Percentiles rank a stretch among this genome's conserved stretches.
These are phyloP conservation scores for Suillus ampliporus DNA, from an alignment of 768 basidiomycete genomes.

Conservation along the genomic window DNA sequence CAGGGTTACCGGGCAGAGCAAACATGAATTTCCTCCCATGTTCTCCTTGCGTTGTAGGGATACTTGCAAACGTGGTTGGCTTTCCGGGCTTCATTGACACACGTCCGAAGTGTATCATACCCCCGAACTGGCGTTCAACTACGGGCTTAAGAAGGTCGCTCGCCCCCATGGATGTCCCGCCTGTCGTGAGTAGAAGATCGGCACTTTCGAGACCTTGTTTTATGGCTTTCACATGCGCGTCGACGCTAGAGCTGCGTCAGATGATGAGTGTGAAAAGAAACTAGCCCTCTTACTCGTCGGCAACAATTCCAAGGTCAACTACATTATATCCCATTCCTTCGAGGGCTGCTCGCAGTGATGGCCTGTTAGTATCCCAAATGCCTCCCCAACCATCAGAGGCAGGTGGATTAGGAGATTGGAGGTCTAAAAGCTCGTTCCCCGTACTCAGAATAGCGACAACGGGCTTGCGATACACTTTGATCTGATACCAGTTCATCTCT, in stretches of 20 bases:
- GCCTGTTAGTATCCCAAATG: constrained; percentile 87
- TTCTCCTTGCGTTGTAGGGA: constrained; percentile 49
- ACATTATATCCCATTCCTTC: constrained; percentile 78
- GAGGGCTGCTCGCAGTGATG: constrained; percentile 72
- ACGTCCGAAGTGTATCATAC: constrained; percentile 85
- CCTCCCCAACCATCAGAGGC: constrained; percentile 62
- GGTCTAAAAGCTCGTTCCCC: constrained; percentile 79
- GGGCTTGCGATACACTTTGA: constrained; percentile 72
- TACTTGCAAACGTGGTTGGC: constrained; percentile 88
- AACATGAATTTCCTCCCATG: constrained; percentile 68
- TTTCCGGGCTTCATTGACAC: constrained; percentile 87
- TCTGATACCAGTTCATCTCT: constrained; percentile 46
- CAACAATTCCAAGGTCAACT: constrained; percentile 80
- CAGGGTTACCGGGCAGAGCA: constrained; percentile 89
- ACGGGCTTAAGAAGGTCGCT: constrained; percentile 88
- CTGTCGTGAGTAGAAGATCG: constrained; percentile 83
- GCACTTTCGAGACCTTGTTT: constrained; percentile 60
- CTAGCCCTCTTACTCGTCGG: constrained; percentile 61
- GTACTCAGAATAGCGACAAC: constrained; percentile 84
- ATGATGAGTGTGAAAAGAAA: constrained; percentile 9
- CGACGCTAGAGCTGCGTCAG: constrained; percentile 45
- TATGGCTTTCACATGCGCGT: constrained; percentile 63
- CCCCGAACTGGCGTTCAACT: constrained; percentile 78
- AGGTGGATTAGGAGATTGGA: constrained; percentile 49
- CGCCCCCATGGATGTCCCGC: constrained; percentile 92